Base-by-base conservation (phyloP, 768 basidiomycete genomes). In the Russula earlei region DNA sequence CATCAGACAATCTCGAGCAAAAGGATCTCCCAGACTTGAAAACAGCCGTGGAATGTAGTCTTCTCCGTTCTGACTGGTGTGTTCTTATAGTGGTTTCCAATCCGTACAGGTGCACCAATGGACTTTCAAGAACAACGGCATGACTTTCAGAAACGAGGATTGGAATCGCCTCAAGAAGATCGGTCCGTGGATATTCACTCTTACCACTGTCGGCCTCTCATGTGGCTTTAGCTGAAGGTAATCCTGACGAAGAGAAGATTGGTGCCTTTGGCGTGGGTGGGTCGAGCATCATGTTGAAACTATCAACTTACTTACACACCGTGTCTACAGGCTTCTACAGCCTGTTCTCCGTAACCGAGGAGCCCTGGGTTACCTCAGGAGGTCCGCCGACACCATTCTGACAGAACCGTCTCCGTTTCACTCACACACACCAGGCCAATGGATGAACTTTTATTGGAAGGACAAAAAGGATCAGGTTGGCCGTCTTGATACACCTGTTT, bases 391-490 rank as follows among this genome's bases (percentile, higher is more conserved):
- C 69, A 17, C 69, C 66, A 17, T 63, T 67, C 53, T 63, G 49
- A 63, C 56, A 17, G 37, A 8, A 9, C 29, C 65, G 2, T 22
- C 29, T 11, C 12, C 14, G 10, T 52, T 22, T 50, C 68, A 74
- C 24, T 48, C 41, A 64, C 66, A 33, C 71, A 71, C 0, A 67
- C 72, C 34, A 76, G 91, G 82, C 31, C 80, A 87, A 65, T 92
- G 91, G 82, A 95, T 95, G 92, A 86, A 84, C 0, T 97, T 96
- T 67, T 89, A 94, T 67, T 97, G 91, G 91, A 93, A 91, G 67
- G 89, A 88, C 64, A 87, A 86, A 63, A 90, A 87, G 64, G 91
- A 93, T 65, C 91, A 93, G 74, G 84, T 85, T 60, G 34, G 68
- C 53, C 19, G 36, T 24, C n/a, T 49, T 5, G 12, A 38, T 45